These are phyloP conservation scores for Spergularia marina DNA, from an alignment of 148 eudicot species.

Conservation along the genomic window DNA sequence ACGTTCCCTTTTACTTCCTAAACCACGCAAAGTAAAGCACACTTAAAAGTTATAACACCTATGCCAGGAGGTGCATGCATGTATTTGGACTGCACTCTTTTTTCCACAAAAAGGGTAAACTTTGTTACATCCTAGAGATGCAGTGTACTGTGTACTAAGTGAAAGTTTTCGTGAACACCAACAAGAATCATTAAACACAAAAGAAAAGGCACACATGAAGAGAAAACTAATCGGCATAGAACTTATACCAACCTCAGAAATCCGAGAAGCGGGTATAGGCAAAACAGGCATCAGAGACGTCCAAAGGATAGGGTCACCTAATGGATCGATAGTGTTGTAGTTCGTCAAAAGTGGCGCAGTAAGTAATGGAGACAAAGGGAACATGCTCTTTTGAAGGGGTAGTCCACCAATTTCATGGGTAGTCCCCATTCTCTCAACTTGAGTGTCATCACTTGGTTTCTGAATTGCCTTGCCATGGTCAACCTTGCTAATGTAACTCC, in stretches of 20 bases:
- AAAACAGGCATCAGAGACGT: slow-evolving; percentile 65
- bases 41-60: not conserved
- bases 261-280: slow-evolving; percentile 60
- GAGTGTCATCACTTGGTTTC: slow-evolving; percentile 47
- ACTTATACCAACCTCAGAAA: slow-evolving; percentile 57
- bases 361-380: slow-evolving; percentile 60
- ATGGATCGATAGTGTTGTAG: slow-evolving; percentile 66
- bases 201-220: not conserved
- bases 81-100: too few species aligned
- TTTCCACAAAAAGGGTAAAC: too few species aligned
- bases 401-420: slow-evolving; percentile 41
- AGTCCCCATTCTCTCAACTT: slow-evolving; percentile 51
- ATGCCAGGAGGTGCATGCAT: not conserved
- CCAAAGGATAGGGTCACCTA: slow-evolving; percentile 80
- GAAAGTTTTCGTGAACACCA: too few species aligned
- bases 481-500: too few species aligned
- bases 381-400: slow-evolving; percentile 56
- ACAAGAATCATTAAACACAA: not conserved
- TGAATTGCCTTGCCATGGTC: slow-evolving; percentile 63
- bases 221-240: not conserved
- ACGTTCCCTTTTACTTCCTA: not conserved
- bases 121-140: too few species aligned
- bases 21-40: slow-evolving; percentile 6
- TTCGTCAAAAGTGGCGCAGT: slow-evolving; percentile 80
- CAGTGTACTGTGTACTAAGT: too few species aligned